These are phyloP conservation scores for Parsonsia alboflavescens DNA, from an alignment of 257 asterid genomes.

Conservation along the genomic window DNA sequence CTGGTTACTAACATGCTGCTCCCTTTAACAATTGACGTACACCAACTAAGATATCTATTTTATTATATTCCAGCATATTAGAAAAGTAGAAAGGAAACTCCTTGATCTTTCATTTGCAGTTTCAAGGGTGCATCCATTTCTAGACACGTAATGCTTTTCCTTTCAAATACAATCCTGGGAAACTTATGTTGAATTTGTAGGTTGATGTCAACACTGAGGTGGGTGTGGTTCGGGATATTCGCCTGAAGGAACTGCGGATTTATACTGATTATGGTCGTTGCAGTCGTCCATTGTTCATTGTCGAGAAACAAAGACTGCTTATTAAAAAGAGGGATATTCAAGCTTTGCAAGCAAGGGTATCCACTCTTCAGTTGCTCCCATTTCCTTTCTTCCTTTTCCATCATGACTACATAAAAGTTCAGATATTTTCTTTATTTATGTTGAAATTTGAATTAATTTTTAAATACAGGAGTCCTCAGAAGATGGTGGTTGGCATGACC, in stretches of 20 bases:
- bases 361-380: conserved; percentile 13
- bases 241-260: conserved; percentile 84
- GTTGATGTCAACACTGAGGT: conserved; percentile 98
- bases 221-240: conserved; percentile 94
- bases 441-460: conserved; percentile 14
- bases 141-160: neutral
- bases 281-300: conserved; percentile 97
- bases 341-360: conserved; percentile 85
- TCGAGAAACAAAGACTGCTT: conserved; percentile 85
- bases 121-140: neutral
- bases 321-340: conserved; percentile 78
- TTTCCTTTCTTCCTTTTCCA: neutral
- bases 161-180: neutral
- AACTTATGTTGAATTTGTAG: conserved; percentile 35
- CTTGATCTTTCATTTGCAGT: neutral
- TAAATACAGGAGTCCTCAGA: conserved; percentile 71
- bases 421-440: neutral
- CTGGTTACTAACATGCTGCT: neutral
- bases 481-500: conserved; percentile 93
- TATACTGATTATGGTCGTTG: conserved; percentile 98
- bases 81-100: neutral
- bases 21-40: neutral
- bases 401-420: conserved; percentile 7
- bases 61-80: neutral
- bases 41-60: neutral